phyloP scores from a whole-genome alignment of 2,329 filamentous ascomycete species.

The Xylaria sp. region DNA sequence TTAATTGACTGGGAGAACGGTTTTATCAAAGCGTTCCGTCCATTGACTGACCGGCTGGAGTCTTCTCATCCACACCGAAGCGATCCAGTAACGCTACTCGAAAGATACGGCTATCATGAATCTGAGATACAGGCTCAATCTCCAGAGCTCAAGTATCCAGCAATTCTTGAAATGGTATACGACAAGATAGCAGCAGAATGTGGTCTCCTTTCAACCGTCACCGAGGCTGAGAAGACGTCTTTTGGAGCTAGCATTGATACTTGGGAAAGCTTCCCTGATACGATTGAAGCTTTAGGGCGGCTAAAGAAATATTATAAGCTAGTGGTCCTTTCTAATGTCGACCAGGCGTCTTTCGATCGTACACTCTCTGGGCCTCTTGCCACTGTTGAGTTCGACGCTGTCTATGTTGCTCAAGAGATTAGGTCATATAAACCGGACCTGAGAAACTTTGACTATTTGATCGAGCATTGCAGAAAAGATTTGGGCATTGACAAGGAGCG shows the following conservation, averaged over 20 bases:
- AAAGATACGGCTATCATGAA: no score
- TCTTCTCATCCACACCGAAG: not conserved
- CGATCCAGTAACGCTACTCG: no score
- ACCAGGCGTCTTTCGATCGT: conserved; percentile 55
- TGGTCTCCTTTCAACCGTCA: conserved; percentile 32
- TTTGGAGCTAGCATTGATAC: conserved; percentile 57
- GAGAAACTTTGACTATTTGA: conserved; percentile 70
- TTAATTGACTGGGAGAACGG: conserved; percentile 79
- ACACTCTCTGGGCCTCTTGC: conserved; percentile 54
- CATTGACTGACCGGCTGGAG: conserved; percentile 40
- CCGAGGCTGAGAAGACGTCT: conserved; percentile 45
- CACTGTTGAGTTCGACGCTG: conserved; percentile 60
- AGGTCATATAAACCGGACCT: conserved; percentile 73
- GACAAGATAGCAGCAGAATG: conserved; percentile 52
- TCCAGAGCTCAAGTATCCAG: no score
- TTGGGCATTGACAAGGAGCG: conserved; percentile 59
- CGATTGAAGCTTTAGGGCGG: conserved; percentile 55
- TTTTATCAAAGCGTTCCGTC: conserved; percentile 59
- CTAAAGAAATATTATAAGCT: conserved; percentile 61
- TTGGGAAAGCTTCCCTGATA: conserved; percentile 66
- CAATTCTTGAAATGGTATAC: no score
- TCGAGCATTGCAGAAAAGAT: conserved; percentile 57
- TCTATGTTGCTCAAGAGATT: conserved; percentile 73
- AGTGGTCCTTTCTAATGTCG: conserved; percentile 65
- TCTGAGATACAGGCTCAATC: no score